A percentile compares a stretch with the other conserved stretches of the same genome.
phyloP scores from a whole-genome alignment of 1,139 yeast species.

The Zygosaccharomyces pseudobailii region DNA sequence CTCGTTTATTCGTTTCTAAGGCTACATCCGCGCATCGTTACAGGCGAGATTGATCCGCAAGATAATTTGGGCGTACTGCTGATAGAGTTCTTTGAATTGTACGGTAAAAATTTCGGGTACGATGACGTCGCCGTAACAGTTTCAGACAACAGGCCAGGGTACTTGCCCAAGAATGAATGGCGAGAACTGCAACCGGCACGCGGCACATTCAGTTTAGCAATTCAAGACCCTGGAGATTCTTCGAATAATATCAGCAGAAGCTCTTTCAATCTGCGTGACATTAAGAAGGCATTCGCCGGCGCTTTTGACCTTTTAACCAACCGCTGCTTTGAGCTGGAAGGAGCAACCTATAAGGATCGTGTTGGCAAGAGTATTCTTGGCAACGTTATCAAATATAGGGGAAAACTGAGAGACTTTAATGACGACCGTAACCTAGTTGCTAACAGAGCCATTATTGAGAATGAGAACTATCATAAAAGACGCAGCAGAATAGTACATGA shows the following conservation, averaged over 20 bases:
- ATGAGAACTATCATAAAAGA: slow-evolving; percentile 30
- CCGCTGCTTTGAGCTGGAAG: slow-evolving; percentile 55
- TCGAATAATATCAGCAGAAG: slow-evolving; percentile 81
- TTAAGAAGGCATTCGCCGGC: slow-evolving; percentile 85
- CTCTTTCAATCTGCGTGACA: slow-evolving; percentile 72
- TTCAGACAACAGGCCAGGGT: slow-evolving; percentile 48
- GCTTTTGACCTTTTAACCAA: slow-evolving; percentile 79
- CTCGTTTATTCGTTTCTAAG: slow-evolving; percentile 76
- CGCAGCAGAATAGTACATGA: slow-evolving; percentile 25
- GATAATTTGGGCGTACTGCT: slow-evolving; percentile 83
- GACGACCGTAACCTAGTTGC: slow-evolving; percentile 66
- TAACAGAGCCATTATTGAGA: slow-evolving; percentile 51
- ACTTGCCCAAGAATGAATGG: slow-evolving; percentile 53
- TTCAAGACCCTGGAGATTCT: slow-evolving; percentile 87
- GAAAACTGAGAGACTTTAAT: slow-evolving; percentile 70
- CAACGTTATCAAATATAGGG: slow-evolving; percentile 70
- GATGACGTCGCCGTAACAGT: slow-evolving; percentile 69
- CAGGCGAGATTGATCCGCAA: slow-evolving; percentile 60
- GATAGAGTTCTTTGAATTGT: slow-evolving; percentile 92
- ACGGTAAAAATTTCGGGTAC: slow-evolving; percentile 87
- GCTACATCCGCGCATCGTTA: slow-evolving; percentile 72
- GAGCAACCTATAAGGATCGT: slow-evolving; percentile 60
- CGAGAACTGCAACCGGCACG: slow-evolving; percentile 46
- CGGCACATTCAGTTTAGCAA: slow-evolving; percentile 63
- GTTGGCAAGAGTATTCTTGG: slow-evolving; percentile 75